Conservation (phyloP, 2,329 filamentous ascomycete genomes). For the Botrytis cinerea region DNA sequence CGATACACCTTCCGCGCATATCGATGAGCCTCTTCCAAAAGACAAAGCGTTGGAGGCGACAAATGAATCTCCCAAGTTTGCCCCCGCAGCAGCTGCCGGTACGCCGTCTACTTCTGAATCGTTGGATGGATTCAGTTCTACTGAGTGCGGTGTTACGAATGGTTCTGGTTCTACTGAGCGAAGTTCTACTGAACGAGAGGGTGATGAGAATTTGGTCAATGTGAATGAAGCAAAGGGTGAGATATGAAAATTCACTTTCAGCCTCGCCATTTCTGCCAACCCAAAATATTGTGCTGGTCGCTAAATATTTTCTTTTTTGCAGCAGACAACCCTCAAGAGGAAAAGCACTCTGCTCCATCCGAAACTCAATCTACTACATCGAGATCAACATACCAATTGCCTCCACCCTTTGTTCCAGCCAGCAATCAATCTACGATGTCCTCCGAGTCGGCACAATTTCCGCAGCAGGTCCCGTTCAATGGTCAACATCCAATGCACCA, state of each 20-base stretch:
- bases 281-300: slow-evolving; percentile 20
- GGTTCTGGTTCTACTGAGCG: neutral
- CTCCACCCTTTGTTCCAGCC: slow-evolving; percentile 47
- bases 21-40: slow-evolving; percentile 31
- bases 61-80: slow-evolving; percentile 23
- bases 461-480: slow-evolving; percentile 31
- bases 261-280: neutral
- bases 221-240: slow-evolving; percentile 26
- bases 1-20: slow-evolving; percentile 9
- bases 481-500: slow-evolving; percentile 49
- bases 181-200: slow-evolving; percentile 5
- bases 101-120: neutral
- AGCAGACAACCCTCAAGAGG: slow-evolving; percentile 26
- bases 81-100: slow-evolving; percentile 3
- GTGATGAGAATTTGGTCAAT: neutral
- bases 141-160: slow-evolving; percentile 5
- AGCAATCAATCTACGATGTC: slow-evolving; percentile 34
- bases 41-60: slow-evolving; percentile 21
- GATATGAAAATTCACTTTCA: slow-evolving; percentile 28
- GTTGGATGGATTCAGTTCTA: slow-evolving; percentile 12
- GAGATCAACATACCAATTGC: slow-evolving; percentile 47
- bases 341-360: slow-evolving; percentile 33
- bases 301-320: slow-evolving; percentile 16
- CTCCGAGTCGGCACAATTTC: slow-evolving; percentile 28
- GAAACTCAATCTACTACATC: slow-evolving; percentile 36